Evolutionary conservation across 805 yeast species (phyloP).

Genomic region (Candida koratica): DNA sequence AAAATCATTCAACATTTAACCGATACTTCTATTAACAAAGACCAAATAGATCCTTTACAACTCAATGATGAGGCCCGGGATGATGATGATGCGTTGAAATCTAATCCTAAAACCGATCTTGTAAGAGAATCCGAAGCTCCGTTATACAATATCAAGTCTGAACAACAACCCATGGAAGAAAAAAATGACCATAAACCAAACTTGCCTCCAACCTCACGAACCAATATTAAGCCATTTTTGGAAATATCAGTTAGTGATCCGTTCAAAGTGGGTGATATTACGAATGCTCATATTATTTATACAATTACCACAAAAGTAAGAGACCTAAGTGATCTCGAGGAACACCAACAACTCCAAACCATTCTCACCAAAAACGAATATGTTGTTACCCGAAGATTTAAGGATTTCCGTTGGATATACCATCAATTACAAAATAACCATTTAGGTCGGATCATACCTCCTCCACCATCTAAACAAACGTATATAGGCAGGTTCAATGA

Average conservation of each 20-base stretch:
- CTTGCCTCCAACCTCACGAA: constrained; percentile 8
- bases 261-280: constrained; percentile 82
- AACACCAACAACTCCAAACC: constrained; percentile 31
- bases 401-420: constrained; percentile 92
- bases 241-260: constrained; percentile 86
- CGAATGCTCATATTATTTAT: constrained; percentile 86
- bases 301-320: constrained; percentile 63
- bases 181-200: neutral
- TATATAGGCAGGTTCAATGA: constrained; percentile 88
- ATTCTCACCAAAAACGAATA: constrained; percentile 2
- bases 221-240: constrained; percentile 31
- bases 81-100: constrained; percentile 17
- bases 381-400: constrained; percentile 75
- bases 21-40: constrained; percentile 4
- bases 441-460: constrained; percentile 86
- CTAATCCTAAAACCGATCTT: constrained; percentile 25
- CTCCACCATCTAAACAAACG: constrained; percentile 93
- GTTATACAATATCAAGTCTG: constrained; percentile 39
- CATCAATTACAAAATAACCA: constrained; percentile 81
- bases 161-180: constrained; percentile 5
- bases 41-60: constrained; percentile 27
- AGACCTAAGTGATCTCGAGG: constrained; percentile 30
- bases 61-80: constrained; percentile 12
- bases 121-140: constrained; percentile 52
- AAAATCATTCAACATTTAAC: constrained; percentile 28